Evolutionary conservation across 2,329 filamentous ascomycete genomes (phyloP).

Genomic region (Cercospora brassicicola): DNA sequence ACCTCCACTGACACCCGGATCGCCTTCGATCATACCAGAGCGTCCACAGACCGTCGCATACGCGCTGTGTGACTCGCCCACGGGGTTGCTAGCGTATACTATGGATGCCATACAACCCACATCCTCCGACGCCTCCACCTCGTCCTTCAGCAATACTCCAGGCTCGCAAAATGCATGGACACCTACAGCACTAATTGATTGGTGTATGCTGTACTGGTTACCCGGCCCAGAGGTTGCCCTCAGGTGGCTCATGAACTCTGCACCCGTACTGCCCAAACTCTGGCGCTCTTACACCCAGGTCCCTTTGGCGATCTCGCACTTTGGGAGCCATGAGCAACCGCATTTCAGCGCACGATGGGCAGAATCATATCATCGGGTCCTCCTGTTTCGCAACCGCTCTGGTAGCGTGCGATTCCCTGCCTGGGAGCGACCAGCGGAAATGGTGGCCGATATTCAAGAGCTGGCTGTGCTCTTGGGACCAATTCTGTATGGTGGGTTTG

Average conservation of each 20-base stretch:
- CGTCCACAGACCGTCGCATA: conserved; percentile 59
- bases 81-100: conserved; percentile 58
- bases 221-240: conserved; percentile 64
- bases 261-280: conserved; percentile 24
- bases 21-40: conserved; percentile 15
- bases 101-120: conserved; percentile 38
- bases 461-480: conserved; percentile 32
- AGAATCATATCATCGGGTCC: conserved; percentile 40
- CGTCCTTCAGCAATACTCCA: neutral
- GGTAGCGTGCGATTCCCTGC: conserved; percentile 38
- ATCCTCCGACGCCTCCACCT: neutral
- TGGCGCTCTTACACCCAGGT: conserved; percentile 36
- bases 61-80: conserved; percentile 62
- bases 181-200: conserved; percentile 57
- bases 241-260: conserved; percentile 50
- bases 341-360: conserved; percentile 41
- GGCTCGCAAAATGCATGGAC: conserved; percentile 34
- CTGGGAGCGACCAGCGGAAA: conserved; percentile 45
- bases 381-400: conserved; percentile 40
- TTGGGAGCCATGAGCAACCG: conserved; percentile 27
- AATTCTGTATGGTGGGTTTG: conserved; percentile 7
- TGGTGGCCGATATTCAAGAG: conserved; percentile 46
- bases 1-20: conserved; percentile 25
- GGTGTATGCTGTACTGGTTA: conserved; percentile 65
- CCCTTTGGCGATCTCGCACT: conserved; percentile 46